Conservation (phyloP, 441 rosid genomes). For the Croton laevigatus region DNA sequence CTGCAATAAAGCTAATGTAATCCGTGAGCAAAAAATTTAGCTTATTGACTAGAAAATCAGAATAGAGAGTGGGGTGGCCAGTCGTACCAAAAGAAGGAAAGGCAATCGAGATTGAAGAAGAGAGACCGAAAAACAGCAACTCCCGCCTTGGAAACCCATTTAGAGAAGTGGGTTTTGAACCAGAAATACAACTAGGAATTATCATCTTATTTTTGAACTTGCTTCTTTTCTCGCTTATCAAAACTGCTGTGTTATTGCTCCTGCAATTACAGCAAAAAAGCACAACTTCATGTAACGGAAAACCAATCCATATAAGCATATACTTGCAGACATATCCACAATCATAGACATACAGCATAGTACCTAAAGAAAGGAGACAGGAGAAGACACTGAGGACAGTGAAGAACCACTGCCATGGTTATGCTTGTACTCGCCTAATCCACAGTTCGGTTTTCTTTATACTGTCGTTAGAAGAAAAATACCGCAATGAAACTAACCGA, state of each 20-base stretch:
- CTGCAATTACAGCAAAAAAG: conserved; percentile 26
- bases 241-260: conserved; percentile 27
- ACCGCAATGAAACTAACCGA: too few relatives aligned
- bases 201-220: conserved; percentile 32
- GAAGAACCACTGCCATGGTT: conserved; percentile 42
- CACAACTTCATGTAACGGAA: neutral
- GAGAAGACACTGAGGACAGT: conserved; percentile 34
- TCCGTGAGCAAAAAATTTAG: neutral
- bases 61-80: neutral
- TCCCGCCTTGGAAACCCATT: conserved; percentile 59
- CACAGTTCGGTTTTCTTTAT: neutral
- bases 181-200: conserved; percentile 34
- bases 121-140: conserved; percentile 57
- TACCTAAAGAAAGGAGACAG: conserved; percentile 43
- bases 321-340: neutral
- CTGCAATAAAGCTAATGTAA: conserved; percentile 38
- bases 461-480: neutral
- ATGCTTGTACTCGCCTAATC: conserved; percentile 17
- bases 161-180: conserved; percentile 30
- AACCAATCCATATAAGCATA: too few relatives aligned
- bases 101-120: conserved; percentile 48
- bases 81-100: conserved; percentile 50
- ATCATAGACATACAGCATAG: neutral
- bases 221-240: conserved; percentile 39
- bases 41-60: neutral